Evolutionary conservation across 257 asterid species (phyloP).

Genomic region (Solanum sitiens): DNA sequence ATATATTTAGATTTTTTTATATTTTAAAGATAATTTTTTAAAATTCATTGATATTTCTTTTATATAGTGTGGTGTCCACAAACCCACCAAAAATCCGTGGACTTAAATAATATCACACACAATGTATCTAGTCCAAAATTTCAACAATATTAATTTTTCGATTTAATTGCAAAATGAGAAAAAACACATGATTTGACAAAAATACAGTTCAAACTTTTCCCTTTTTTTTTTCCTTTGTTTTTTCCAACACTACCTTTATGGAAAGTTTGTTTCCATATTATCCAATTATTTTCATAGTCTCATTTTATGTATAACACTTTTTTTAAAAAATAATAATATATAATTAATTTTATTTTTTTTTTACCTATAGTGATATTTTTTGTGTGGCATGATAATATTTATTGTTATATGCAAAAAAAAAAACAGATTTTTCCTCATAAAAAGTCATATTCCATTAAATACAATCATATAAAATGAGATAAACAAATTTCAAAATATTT

Average conservation of each 20-base stretch:
- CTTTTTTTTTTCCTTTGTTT: not conserved
- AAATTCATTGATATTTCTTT: not conserved
- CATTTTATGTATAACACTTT: not conserved
- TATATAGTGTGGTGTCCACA: not conserved
- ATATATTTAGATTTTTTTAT: too few relatives aligned
- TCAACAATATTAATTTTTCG: not conserved
- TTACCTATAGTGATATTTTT: not conserved
- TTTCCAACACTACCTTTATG: not conserved
- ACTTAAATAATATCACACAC: not conserved
- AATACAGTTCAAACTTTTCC: not conserved
- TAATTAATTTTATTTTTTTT: not conserved
- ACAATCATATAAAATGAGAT: too few relatives aligned
- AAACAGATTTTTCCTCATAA: too few relatives aligned
- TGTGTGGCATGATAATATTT: not conserved
- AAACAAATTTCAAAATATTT: not conserved
- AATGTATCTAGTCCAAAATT: not conserved
- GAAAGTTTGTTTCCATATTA: not conserved
- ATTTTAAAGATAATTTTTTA: not conserved
- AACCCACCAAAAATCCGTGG: not conserved
- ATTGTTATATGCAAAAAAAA: not conserved
- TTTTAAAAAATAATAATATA: not conserved
- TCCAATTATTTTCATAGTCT: too few relatives aligned
- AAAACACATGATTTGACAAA: not conserved
- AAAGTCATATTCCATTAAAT: too few relatives aligned
- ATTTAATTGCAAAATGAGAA: not conserved